These are phyloP conservation scores for Leccinum imitatum DNA, from an alignment of 768 basidiomycete species.

Conservation along the genomic window DNA sequence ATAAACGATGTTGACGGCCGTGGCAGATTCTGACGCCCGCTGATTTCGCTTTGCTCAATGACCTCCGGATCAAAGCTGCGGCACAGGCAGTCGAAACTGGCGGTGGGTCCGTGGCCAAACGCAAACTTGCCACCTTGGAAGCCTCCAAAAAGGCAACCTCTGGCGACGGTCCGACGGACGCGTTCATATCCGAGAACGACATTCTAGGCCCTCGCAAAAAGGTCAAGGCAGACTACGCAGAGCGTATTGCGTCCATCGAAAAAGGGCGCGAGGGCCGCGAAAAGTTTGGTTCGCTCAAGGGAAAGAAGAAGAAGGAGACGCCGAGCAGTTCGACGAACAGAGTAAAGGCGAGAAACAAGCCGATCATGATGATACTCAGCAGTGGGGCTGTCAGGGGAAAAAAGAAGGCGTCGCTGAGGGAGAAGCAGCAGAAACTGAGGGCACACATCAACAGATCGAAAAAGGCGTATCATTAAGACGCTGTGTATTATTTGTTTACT, in stretches of 20 bases:
- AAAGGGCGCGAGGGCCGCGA: conserved; percentile 94
- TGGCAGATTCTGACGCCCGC: conserved; percentile 92
- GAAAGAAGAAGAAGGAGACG: conserved; percentile 83
- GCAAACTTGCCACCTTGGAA: conserved; percentile 83
- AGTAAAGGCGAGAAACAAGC: conserved; percentile 93
- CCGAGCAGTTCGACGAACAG: conserved; percentile 88
- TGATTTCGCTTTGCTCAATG: conserved; percentile 90
- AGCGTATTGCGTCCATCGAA: conserved; percentile 87
- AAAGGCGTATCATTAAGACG: conserved; percentile 38
- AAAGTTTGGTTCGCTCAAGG: conserved; percentile 86
- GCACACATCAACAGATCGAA: conserved; percentile 75
- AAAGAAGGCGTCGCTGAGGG: conserved; percentile 77
- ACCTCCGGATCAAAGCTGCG: conserved; percentile 81
- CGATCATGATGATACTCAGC: conserved; percentile 89
- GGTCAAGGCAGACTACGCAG: conserved; percentile 89
- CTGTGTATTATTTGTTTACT: not conserved
- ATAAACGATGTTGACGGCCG: not conserved
- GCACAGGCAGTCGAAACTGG: conserved; percentile 65
- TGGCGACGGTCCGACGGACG: conserved; percentile 41
- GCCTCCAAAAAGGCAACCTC: conserved; percentile 59
- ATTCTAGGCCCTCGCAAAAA: conserved; percentile 95
- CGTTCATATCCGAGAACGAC: conserved; percentile 84
- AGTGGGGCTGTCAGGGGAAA: conserved; percentile 77
- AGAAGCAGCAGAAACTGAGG: conserved; percentile 77
- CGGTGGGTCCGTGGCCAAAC: conserved; percentile 76